A percentile compares a stretch with the other conserved stretches of the same genome.
Conservation (phyloP, 1,284 basidiomycete species). For the Cyathus olla region DNA sequence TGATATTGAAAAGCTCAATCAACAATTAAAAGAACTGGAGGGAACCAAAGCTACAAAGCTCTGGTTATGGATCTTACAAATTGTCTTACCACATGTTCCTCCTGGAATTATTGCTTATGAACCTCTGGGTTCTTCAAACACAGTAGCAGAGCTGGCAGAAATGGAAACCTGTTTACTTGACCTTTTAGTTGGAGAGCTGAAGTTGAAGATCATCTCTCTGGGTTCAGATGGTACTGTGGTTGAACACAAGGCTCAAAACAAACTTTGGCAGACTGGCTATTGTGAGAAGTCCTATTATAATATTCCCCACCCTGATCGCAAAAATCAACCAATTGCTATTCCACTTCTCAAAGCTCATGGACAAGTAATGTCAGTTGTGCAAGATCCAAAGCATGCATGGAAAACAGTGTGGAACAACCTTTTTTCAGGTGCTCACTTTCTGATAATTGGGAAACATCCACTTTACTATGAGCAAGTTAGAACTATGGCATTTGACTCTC, state of each 20-base stretch:
- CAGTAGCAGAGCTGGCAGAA: background rate
- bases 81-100: background rate
- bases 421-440: slow-evolving; percentile 34
- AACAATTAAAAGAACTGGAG: background rate
- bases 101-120: background rate
- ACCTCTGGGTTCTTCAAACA: background rate
- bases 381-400: slow-evolving; percentile 45
- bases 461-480: slow-evolving; percentile 27
- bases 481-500: slow-evolving; percentile 13
- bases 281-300: background rate
- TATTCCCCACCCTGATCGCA: background rate
- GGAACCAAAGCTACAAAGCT: background rate
- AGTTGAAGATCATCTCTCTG: background rate
- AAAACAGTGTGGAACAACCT: slow-evolving; percentile 46
- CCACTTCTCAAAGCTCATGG: slow-evolving; percentile 11
- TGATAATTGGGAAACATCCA: slow-evolving; percentile 31
- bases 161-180: background rate
- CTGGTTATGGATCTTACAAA: background rate
- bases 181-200: background rate
- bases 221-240: background rate
- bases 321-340: background rate
- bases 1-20: background rate
- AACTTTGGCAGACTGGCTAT: background rate
- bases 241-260: background rate
- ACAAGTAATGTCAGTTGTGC: slow-evolving; percentile 25